Percentiles rank a stretch among this genome's conserved stretches.
Conservation (phyloP, 2,329 filamentous ascomycete species). For the Aureobasidium sp. region DNA sequence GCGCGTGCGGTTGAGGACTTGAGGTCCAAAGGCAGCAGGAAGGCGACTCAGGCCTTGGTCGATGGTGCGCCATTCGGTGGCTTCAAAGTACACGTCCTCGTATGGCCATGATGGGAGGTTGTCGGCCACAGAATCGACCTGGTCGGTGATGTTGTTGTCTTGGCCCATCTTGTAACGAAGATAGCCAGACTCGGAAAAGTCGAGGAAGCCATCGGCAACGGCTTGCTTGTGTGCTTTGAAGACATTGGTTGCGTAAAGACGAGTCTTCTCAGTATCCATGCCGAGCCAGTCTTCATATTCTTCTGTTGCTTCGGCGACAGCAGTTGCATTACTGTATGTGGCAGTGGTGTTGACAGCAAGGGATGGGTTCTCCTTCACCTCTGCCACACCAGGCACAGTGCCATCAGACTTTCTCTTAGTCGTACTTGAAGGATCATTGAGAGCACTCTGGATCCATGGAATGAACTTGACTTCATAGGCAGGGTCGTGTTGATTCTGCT, state of each 20-base stretch:
- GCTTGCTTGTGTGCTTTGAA: conserved; percentile 47
- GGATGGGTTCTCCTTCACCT: conserved; percentile 37
- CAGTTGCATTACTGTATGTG: conserved; percentile 28
- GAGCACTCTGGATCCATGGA: conserved; percentile 49
- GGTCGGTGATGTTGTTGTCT: conserved; percentile 47
- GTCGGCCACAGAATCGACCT: conserved; percentile 36
- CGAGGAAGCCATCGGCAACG: conserved; percentile 47
- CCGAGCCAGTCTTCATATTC: conserved; percentile 31
- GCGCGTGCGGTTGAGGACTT: conserved; percentile 48
- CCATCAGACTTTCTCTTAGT: conserved; percentile 43
- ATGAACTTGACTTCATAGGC: conserved; percentile 50
- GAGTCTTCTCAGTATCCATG: conserved; percentile 23
- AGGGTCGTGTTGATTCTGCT: conserved; percentile 45
- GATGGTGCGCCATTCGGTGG: conserved; percentile 55
- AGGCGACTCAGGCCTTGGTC: conserved; percentile 52
- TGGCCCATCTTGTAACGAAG: conserved; percentile 50
- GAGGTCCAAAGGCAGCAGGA: conserved; percentile 53
- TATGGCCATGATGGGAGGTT: conserved; percentile 45
- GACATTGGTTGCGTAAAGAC: conserved; percentile 33
- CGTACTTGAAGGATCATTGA: conserved; percentile 45
- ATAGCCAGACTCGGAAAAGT: conserved; percentile 57
- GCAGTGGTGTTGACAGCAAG: conserved; percentile 25
- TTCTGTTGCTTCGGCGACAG: conserved; percentile 30
- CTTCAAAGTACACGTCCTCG: conserved; percentile 51
- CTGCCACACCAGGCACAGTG: conserved; percentile 43